These are phyloP conservation scores for Candida sanyaensis DNA, from an alignment of 1,139 yeast species.

Conservation along the genomic window DNA sequence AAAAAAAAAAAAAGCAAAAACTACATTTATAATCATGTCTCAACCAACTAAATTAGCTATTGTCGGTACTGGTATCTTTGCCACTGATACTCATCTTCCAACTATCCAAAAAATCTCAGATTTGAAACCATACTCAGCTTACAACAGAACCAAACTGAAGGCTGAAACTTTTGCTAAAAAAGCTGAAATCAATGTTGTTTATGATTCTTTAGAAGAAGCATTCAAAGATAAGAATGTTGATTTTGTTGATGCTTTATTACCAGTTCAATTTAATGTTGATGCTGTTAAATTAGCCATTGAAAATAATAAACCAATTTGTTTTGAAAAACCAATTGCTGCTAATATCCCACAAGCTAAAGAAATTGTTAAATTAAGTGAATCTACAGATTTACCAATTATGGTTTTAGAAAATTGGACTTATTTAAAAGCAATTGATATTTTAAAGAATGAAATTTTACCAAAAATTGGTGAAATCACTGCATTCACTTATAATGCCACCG, in stretches of 20 bases:
- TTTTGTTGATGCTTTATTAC: conserved; percentile 80
- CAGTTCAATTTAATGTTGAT: conserved; percentile 75
- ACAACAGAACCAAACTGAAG: conserved; percentile 79
- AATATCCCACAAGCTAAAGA: conserved; percentile 75
- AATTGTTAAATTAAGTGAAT: conserved; percentile 64
- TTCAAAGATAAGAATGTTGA: conserved; percentile 66
- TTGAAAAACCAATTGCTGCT: conserved; percentile 94
- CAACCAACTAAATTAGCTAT: conserved; percentile 61
- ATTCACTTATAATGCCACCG: conserved; percentile 80
- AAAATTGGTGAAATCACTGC: conserved; percentile 76
- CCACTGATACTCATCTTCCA: conserved; percentile 81
- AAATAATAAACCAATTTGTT: conserved; percentile 71
- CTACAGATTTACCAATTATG: conserved; percentile 65
- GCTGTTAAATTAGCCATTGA: conserved; percentile 67
- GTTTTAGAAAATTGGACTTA: conserved; percentile 87
- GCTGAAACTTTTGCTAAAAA: conserved; percentile 76
- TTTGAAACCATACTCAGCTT: conserved; percentile 55
- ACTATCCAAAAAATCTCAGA: conserved; percentile 49
- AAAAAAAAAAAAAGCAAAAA: too few relatives aligned
- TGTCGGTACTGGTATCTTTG: conserved; percentile 92
- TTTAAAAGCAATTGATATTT: conserved; percentile 53
- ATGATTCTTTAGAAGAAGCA: conserved; percentile 63
- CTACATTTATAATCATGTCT: conserved; percentile 11
- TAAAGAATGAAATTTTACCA: conserved; percentile 56
- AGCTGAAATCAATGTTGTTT: conserved; percentile 61